phyloP scores from a whole-genome alignment of 805 yeast genomes.

The Saccharomycopsis amapae region DNA sequence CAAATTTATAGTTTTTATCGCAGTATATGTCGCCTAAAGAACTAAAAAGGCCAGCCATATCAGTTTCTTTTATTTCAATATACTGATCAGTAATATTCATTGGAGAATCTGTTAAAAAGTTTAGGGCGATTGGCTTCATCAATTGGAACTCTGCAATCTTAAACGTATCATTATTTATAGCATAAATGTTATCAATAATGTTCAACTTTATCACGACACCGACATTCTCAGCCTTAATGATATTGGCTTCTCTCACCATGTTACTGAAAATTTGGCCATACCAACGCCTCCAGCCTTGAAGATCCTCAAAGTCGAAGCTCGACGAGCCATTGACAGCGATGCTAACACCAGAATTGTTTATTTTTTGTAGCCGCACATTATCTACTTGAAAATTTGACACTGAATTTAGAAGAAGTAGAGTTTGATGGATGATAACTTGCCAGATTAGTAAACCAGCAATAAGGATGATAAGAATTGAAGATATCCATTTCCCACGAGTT shows the following conservation, averaged over 20 bases:
- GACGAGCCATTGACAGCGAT: conserved; percentile 4
- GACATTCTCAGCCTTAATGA: neutral
- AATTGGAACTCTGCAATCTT: neutral
- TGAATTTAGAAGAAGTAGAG: neutral
- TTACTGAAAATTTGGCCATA: neutral
- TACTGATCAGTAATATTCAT: neutral
- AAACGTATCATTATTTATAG: neutral
- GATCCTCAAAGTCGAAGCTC: conserved; percentile 1
- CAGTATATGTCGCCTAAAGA: too few species aligned
- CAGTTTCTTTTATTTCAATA: too few species aligned
- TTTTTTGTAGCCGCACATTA: conserved; percentile 1
- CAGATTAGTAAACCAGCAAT: neutral
- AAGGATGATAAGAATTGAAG: neutral
- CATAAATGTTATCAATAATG: neutral
- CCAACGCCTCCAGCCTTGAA: neutral
- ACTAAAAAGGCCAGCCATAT: too few species aligned
- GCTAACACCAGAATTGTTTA: conserved; percentile 5
- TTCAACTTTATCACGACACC: neutral
- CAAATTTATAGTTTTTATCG: too few species aligned
- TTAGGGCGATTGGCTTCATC: neutral
- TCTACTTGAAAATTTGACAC: conserved; percentile 6
- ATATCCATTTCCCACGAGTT: neutral
- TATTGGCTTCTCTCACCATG: neutral
- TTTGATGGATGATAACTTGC: neutral
- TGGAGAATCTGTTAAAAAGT: neutral